These are phyloP conservation scores for Rhizoctonia solani DNA, from an alignment of 1,284 basidiomycete genomes.

Conservation along the genomic window DNA sequence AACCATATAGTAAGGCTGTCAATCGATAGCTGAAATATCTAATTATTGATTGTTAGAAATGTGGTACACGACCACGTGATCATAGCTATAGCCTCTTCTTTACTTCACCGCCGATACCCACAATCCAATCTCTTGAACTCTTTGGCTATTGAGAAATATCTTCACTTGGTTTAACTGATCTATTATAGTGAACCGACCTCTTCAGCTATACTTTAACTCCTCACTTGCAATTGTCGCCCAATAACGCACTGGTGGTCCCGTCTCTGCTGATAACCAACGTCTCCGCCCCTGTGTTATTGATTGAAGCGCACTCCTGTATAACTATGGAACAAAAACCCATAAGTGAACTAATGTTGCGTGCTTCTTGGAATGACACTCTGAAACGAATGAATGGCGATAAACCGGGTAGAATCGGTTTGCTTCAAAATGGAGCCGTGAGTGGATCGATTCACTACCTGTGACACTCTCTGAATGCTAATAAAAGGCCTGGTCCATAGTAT, in stretches of 20 bases:
- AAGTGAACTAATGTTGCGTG: slow-evolving; percentile 31
- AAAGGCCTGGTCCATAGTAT: slow-evolving; percentile 30
- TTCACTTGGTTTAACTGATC: too few relatives aligned
- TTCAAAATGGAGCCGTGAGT: slow-evolving; percentile 26
- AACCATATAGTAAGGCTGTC: background rate
- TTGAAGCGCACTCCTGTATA: too few relatives aligned
- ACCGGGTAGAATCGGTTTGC: slow-evolving; percentile 5
- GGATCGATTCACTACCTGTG: background rate
- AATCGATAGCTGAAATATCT: background rate
- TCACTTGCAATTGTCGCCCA: too few relatives aligned
- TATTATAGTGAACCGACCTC: background rate
- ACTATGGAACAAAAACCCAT: slow-evolving; percentile 30
- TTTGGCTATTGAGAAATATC: too few relatives aligned
- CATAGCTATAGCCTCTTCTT: background rate
- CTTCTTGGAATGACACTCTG: slow-evolving; percentile 27
- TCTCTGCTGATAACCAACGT: too few relatives aligned
- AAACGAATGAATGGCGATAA: slow-evolving; percentile 22
- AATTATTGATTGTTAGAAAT: too few relatives aligned
- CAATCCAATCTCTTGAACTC: too few relatives aligned
- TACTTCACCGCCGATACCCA: too few relatives aligned
- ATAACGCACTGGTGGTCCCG: too few relatives aligned
- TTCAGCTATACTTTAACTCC: too few relatives aligned
- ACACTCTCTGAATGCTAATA: background rate
- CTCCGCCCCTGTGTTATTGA: too few relatives aligned
- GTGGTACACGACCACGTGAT: background rate